Evolutionary conservation across 208 protist species (phyloP), one percentile per base, ranked within the genome.

Genomic region (Spongospora subterranea): DNA sequence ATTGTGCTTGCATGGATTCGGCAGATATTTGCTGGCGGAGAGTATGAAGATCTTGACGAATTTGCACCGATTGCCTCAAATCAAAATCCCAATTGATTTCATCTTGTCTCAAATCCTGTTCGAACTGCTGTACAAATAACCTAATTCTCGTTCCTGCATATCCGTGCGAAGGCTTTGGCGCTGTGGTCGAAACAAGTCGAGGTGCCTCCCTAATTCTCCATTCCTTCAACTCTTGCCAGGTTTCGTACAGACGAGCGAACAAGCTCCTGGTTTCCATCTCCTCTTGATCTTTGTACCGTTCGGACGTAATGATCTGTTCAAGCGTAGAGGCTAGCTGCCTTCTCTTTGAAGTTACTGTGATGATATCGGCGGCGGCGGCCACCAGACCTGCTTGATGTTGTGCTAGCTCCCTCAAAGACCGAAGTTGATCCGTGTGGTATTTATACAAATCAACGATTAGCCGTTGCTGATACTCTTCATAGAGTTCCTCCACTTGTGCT

Each of bases 181-280:
- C 13, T 6, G 71, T 20, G 6, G n/a, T 6, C 71, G 40, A 35
- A 39, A 82, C 11, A 6, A 43, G 71, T 35, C 6, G 6, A 40
- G 71, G 17, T 6, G 71, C 6, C 6, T 82, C 6, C 35, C 71
- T 6, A 60, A 6, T 6, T 60, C 71, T 35, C 71, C 71, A 82
- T 43, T 82, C 35, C n/a, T 82, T 82, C n/a, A 82, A 45, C 6
- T 82, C n/a, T 43, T 35, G 35, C 71, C 71, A 82, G n/a, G 13
- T 17, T 6, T 82, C 35, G 71, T 82, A 82, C 6, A 82, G 6
- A 35, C 71, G 71, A 43, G 71, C 40, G 71, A 82, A 82, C n/a
- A 82, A 43, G 17, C 6, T 20, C 13, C 71, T 6, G 6, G n/a
- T 43, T 43, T 82, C 71, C 17, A 6, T n/a, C 35, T 35, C 17